phyloP scores from a whole-genome alignment of 345 rosid species.

The Excoecaria agallocha region DNA sequence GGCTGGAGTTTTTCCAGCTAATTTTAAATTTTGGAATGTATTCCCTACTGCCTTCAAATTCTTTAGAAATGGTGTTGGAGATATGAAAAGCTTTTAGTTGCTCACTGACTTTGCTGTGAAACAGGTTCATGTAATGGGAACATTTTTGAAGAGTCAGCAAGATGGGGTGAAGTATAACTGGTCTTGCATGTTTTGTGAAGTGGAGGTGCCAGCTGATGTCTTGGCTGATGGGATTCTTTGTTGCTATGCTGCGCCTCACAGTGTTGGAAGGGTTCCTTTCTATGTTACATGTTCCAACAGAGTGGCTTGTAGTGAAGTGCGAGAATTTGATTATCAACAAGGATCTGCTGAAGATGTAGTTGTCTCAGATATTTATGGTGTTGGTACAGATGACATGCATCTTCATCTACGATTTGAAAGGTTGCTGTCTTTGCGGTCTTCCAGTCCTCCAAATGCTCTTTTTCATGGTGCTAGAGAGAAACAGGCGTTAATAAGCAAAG shows the following conservation, averaged over 20 bases:
- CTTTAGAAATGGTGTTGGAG: neutral
- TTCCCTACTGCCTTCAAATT: neutral
- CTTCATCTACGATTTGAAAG: slow-evolving; percentile 53
- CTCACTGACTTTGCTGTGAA: slow-evolving; percentile 17
- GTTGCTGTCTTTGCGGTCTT: slow-evolving; percentile 46
- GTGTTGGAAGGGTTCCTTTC: slow-evolving; percentile 74
- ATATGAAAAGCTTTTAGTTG: neutral
- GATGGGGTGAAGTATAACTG: slow-evolving; percentile 60
- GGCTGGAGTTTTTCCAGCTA: neutral
- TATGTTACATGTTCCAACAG: slow-evolving; percentile 91
- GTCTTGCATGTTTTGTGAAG: slow-evolving; percentile 98
- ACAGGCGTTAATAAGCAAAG: slow-evolving; percentile 40
- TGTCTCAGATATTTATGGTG: slow-evolving; percentile 40
- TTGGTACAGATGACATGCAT: slow-evolving; percentile 37
- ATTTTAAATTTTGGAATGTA: neutral
- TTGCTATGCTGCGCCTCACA: slow-evolving; percentile 65
- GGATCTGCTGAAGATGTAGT: slow-evolving; percentile 49
- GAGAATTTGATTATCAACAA: slow-evolving; percentile 72
- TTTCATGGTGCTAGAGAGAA: slow-evolving; percentile 50
- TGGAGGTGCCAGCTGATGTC: slow-evolving; percentile 83
- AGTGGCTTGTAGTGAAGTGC: slow-evolving; percentile 86
- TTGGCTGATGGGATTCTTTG: slow-evolving; percentile 74
- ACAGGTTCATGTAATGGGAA: slow-evolving; percentile 71
- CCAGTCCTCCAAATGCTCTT: slow-evolving; percentile 25
- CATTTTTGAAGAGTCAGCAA: slow-evolving; percentile 55